These are phyloP conservation scores for Bryoglossum gracile DNA, from an alignment of 495 filamentous ascomycete species.

Conservation along the genomic window DNA sequence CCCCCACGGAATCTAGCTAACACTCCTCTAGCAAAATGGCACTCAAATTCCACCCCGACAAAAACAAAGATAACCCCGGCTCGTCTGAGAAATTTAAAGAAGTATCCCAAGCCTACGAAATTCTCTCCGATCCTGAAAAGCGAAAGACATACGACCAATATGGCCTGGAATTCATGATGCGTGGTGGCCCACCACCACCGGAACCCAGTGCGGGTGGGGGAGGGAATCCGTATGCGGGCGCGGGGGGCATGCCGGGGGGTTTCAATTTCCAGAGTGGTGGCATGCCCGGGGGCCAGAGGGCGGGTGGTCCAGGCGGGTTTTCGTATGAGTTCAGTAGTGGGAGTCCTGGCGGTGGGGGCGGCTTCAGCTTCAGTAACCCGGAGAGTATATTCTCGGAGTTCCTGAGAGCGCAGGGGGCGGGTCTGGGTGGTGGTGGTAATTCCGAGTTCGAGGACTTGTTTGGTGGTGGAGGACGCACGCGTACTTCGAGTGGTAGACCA, in stretches of 20 bases:
- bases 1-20: slow-evolving; percentile 10
- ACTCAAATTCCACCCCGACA: slow-evolving; percentile 91
- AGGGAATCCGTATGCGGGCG: slow-evolving; percentile 35
- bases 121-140: slow-evolving; percentile 95
- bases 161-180: slow-evolving; percentile 85
- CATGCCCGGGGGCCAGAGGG: slow-evolving; percentile 36
- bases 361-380: slow-evolving; percentile 76
- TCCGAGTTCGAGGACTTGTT: slow-evolving; percentile 50
- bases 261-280: slow-evolving; percentile 45
- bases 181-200: slow-evolving; percentile 69
- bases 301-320: slow-evolving; percentile 44
- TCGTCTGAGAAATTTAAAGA: slow-evolving; percentile 92
- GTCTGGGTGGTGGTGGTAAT: slow-evolving; percentile 39
- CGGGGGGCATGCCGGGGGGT: slow-evolving; percentile 36
- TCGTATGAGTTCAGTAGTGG: slow-evolving; percentile 56
- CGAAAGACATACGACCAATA: slow-evolving; percentile 93
- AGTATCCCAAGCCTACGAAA: slow-evolving; percentile 93
- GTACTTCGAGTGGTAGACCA: slow-evolving; percentile 30
- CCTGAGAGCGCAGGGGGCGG: slow-evolving; percentile 48
- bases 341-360: slow-evolving; percentile 35
- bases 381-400: slow-evolving; percentile 82
- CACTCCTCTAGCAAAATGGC: slow-evolving; percentile 60
- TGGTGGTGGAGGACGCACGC: slow-evolving; percentile 30
- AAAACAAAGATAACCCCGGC: slow-evolving; percentile 85
- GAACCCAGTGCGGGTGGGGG: slow-evolving; percentile 44